Conservation (phyloP, 2,329 filamentous ascomycete species). For the Pochonia chlamydosporia region DNA sequence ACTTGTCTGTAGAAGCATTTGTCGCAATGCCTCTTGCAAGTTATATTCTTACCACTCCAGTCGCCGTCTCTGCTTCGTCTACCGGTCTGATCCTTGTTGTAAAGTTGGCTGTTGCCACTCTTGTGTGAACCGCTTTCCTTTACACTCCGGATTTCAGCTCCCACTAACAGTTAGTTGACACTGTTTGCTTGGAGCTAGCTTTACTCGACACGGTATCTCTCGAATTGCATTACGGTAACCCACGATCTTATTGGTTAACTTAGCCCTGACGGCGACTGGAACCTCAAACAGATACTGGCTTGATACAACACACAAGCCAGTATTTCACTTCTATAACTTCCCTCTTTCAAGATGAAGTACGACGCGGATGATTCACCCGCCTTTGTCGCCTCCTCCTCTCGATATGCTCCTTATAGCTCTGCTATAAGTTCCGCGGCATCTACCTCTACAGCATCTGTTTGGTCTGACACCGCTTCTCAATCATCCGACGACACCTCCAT, state of each 20-base stretch:
- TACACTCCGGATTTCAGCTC: conserved; percentile 32
- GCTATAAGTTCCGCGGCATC: conserved; percentile 71
- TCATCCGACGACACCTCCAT: conserved; percentile 62
- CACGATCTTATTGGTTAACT: conserved; percentile 44
- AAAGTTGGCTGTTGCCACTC: conserved; percentile 36
- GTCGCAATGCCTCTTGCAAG: conserved; percentile 54
- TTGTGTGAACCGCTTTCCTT: conserved; percentile 38
- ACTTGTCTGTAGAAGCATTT: conserved; percentile 26
- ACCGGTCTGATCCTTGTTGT: conserved; percentile 53
- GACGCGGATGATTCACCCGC: conserved; percentile 47
- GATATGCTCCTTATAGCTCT: conserved; percentile 59
- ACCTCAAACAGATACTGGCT: conserved; percentile 22
- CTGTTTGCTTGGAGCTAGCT: conserved; percentile 34
- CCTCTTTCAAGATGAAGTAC: conserved; percentile 52
- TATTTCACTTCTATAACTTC: conserved; percentile 18
- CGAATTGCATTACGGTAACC: conserved; percentile 26
- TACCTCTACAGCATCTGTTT: conserved; percentile 70
- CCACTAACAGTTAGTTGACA: conserved; percentile 24
- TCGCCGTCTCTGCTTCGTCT: conserved; percentile 57
- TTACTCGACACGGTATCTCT: conserved; percentile 25
- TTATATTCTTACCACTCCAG: conserved; percentile 44
- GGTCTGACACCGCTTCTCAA: conserved; percentile 68
- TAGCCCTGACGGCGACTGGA: conserved; percentile 51
- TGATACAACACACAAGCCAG: conserved; percentile 21
- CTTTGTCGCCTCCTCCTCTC: conserved; percentile 36